These are phyloP conservation scores for Galerina sulciceps DNA, from an alignment of 768 basidiomycete genomes.

Conservation along the genomic window DNA sequence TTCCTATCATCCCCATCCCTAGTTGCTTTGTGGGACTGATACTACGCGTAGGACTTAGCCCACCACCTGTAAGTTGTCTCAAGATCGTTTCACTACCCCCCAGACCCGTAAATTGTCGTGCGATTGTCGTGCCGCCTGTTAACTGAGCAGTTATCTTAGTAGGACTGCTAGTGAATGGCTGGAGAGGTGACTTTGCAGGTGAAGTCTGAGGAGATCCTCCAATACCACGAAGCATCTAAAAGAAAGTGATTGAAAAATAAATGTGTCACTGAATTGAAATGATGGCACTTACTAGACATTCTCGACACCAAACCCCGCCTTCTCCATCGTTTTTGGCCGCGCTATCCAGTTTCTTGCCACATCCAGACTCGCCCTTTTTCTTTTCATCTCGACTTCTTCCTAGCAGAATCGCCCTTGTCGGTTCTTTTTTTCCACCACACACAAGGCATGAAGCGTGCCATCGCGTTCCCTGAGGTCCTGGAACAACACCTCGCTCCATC, in stretches of 20 bases:
- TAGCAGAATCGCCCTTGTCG: slow-evolving; percentile 33
- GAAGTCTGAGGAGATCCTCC: slow-evolving; percentile 56
- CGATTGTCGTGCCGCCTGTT: slow-evolving; percentile 75
- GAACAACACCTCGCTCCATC: slow-evolving; percentile 87
- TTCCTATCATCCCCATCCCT: slow-evolving; percentile 41
- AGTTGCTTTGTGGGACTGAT: slow-evolving; percentile 79
- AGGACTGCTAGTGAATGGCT: slow-evolving; percentile 45
- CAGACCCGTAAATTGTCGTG: slow-evolving; percentile 75
- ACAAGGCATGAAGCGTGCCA: slow-evolving; percentile 83
- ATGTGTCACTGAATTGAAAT: not conserved
- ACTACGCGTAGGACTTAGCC: slow-evolving; percentile 70
- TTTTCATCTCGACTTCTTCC: slow-evolving; percentile 47
- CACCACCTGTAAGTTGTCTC: slow-evolving; percentile 70
- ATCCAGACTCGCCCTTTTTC: slow-evolving; percentile 69
- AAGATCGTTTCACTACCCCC: slow-evolving; percentile 43
- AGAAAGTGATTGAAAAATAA: not conserved
- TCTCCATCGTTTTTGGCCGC: slow-evolving; percentile 75
- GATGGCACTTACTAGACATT: slow-evolving; percentile 66
- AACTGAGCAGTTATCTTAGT: slow-evolving; percentile 54
- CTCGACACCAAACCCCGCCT: slow-evolving; percentile 82
- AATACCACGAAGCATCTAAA: slow-evolving; percentile 58
- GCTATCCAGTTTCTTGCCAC: slow-evolving; percentile 83
- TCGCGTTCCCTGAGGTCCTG: slow-evolving; percentile 79
- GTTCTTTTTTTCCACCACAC: slow-evolving; percentile 76
- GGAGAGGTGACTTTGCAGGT: slow-evolving; percentile 54